Conservation (phyloP, 2,329 filamentous ascomycete genomes). For the Clonostachys sp. region DNA sequence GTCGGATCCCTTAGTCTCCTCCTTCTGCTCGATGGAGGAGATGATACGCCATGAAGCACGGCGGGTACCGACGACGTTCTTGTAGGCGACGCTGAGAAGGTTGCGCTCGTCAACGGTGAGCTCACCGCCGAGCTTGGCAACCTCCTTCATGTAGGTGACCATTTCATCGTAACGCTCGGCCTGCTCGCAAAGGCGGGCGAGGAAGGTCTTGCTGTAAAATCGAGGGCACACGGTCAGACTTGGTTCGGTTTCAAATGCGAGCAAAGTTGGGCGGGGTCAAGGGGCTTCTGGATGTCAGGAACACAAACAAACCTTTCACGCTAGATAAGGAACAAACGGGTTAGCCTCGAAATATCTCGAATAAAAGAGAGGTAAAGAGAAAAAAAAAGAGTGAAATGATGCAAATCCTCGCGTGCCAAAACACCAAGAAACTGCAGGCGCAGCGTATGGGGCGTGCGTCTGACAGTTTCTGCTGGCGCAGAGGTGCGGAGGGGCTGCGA, state of each 20-base stretch:
- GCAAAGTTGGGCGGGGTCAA: slow-evolving; percentile 4
- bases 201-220: slow-evolving; percentile 88
- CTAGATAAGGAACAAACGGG: slow-evolving; percentile 30
- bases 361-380: no score
- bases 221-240: slow-evolving; percentile 14
- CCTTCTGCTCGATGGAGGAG: slow-evolving; percentile 99
- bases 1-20: slow-evolving; percentile 96
- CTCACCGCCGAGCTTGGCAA: slow-evolving; percentile 80
- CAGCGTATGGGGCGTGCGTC: no score
- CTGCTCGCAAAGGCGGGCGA: slow-evolving; percentile 99
- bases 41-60: slow-evolving; percentile 99
- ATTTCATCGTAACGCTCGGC: slow-evolving; percentile 99
- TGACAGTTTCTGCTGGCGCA: no score
- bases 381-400: no score
- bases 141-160: slow-evolving; percentile 99
- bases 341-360: no score
- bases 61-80: slow-evolving; percentile 98
- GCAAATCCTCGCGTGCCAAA: no score
- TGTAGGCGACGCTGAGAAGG: slow-evolving; percentile 97
- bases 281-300: slow-evolving; percentile 4
- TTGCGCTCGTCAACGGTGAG: slow-evolving; percentile 97
- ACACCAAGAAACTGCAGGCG: background rate
- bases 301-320: slow-evolving; percentile 60
- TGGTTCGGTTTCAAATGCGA: background rate
- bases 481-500: no score